Percentiles rank a stretch among this genome's conserved stretches.
phyloP scores from a whole-genome alignment of 2,329 filamentous ascomycete species.

The Emmonsia crescens region DNA sequence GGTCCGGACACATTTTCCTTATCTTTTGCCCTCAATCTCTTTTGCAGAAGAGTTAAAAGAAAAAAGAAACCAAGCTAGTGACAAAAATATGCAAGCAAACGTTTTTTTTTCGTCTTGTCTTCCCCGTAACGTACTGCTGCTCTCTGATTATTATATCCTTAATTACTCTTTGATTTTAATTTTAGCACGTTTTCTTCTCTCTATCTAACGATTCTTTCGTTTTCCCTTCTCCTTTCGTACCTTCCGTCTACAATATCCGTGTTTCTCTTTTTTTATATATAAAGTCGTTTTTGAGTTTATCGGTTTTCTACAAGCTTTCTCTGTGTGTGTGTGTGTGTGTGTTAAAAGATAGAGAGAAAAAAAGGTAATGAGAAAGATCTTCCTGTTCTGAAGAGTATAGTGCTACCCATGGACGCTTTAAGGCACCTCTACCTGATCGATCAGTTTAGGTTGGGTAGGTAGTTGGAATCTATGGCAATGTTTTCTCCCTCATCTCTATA shows the following conservation, averaged over 20 bases:
- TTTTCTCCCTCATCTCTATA: background rate
- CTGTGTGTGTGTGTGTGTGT: background rate
- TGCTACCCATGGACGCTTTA: too few relatives aligned
- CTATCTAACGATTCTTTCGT: background rate
- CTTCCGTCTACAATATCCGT: background rate
- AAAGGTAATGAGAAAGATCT: background rate
- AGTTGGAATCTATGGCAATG: too few relatives aligned
- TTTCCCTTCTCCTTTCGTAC: background rate
- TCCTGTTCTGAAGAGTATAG: background rate
- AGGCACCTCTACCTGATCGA: too few relatives aligned
- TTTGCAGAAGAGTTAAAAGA: constrained; percentile 4
- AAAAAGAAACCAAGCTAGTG: constrained; percentile 2
- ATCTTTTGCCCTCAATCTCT: background rate
- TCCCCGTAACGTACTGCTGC: background rate
- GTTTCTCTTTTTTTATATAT: background rate
- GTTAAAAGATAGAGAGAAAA: background rate
- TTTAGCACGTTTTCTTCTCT: background rate
- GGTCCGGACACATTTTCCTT: background rate
- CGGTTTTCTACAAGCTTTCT: background rate
- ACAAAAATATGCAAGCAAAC: constrained; percentile 4
- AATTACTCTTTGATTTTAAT: background rate
- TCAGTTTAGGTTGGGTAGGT: too few relatives aligned
- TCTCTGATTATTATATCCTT: constrained; percentile 1
- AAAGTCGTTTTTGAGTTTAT: background rate
- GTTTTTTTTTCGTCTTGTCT: background rate